These are phyloP conservation scores for Yarrowia bubula DNA, from an alignment of 805 yeast genomes.

Conservation along the genomic window DNA sequence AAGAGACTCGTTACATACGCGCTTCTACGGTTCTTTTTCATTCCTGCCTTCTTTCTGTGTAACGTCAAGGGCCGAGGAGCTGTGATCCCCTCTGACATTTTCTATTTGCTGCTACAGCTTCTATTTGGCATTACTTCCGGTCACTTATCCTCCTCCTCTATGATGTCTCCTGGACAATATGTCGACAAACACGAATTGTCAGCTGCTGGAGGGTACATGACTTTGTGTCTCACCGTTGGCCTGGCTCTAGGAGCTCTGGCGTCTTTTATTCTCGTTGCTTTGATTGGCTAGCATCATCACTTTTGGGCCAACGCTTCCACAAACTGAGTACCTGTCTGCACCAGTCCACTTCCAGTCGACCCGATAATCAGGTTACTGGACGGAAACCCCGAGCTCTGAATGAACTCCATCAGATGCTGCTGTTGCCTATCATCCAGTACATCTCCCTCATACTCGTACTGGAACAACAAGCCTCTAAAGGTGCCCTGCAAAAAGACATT, in stretches of 20 bases:
- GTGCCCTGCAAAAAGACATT: conserved; percentile 73
- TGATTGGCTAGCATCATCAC: conserved; percentile 9
- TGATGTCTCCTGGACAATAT: conserved; percentile 67
- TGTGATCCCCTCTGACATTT: conserved; percentile 50
- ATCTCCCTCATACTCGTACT: conserved; percentile 45
- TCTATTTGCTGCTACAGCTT: conserved; percentile 70
- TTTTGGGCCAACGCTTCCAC: conserved; percentile 13
- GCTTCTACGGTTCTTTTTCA: conserved; percentile 50
- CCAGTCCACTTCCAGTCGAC: not conserved
- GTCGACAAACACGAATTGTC: conserved; percentile 68
- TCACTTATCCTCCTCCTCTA: conserved; percentile 73
- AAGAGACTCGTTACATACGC: conserved; percentile 53
- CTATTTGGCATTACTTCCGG: conserved; percentile 87
- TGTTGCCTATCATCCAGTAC: conserved; percentile 9
- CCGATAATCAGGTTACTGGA: conserved; percentile 9
- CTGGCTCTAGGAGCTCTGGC: conserved; percentile 73
- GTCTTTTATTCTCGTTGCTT: conserved; percentile 62
- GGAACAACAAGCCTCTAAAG: conserved; percentile 67
- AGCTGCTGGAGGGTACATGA: conserved; percentile 93
- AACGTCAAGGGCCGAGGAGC: conserved; percentile 51
- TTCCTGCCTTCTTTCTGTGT: conserved; percentile 73
- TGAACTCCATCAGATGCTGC: conserved; percentile 20
- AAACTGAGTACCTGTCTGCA: conserved; percentile 9
- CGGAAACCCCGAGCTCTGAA: conserved; percentile 17
- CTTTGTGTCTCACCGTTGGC: conserved; percentile 74